Evolutionary conservation across 1,139 yeast genomes (phyloP), one percentile per base, ranked within the genome.

Genomic region (Kodamaea plutei): DNA sequence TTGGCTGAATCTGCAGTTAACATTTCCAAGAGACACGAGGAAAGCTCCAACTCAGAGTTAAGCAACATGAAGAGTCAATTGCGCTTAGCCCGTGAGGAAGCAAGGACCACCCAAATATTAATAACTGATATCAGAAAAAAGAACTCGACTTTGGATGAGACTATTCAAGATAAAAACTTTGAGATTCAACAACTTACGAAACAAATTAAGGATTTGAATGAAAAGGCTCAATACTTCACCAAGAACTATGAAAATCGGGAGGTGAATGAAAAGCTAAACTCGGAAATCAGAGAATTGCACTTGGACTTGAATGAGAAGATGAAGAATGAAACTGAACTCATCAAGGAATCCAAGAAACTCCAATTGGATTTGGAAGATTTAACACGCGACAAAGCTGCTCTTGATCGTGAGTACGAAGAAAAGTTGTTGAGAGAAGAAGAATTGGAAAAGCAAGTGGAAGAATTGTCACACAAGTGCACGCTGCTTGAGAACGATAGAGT

Each of bases 1-100:
- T 71, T 76, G 37, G 91, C 94, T 1, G 96, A 89, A 48, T 69
- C 80, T 29, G 82, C 87, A 2, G 76, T 84, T 2, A 64, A 71
- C 28, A 71, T 77, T 30, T 76, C 87, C 3, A 64, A 63, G 43
- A 66, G 84, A 41, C 77, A 81, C 11, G 89, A 82, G 48, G 70
- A 70, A 30, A 56, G 65, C 32, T 71, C 83, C 6, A 61, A 58
- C 29, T 61, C 63, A 23, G 88, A 85, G 43, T 61, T 80, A 36
- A 56, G 60, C 14, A 87, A 80, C 19, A 61, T 73, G 3, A 69
- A 68, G 37, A 73, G 64, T 26, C 70, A 78, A 15, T 59, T 81
- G 35, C 61, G 62, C 9, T 64, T 74, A 28, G 68, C 79, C 8
- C 72, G 73, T 39, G 76, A 70, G 30, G 91, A 84, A 45, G 65